Evolutionary conservation across 148 eudicot genomes (phyloP).

Genomic region (Cornus florida): DNA sequence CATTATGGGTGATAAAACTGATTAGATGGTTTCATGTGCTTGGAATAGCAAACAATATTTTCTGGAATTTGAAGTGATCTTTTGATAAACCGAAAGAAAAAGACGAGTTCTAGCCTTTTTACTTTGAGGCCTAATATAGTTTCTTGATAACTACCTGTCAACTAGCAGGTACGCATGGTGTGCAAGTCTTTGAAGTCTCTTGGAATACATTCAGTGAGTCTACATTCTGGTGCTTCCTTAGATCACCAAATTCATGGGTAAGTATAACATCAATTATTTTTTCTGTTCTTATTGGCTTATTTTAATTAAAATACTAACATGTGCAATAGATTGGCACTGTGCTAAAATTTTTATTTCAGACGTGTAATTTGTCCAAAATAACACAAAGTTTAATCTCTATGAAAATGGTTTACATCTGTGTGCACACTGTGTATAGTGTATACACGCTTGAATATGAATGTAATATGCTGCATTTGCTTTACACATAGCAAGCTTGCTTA

Average conservation of each 20-base stretch:
- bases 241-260: conserved; percentile 89
- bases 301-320: not conserved
- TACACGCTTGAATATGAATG: too few species aligned
- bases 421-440: not conserved
- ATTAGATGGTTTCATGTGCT: not conserved
- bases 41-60: not conserved
- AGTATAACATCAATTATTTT: conserved; percentile 13
- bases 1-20: too few species aligned
- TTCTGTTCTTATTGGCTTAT: not conserved
- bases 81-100: not conserved
- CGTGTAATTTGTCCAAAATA: not conserved
- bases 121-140: not conserved
- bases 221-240: conserved; percentile 79
- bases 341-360: not conserved
- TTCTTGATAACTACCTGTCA: not conserved
- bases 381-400: not conserved
- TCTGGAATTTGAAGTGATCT: not conserved
- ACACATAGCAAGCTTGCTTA: too few species aligned
- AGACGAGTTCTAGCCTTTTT: not conserved
- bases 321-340: not conserved
- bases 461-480: too few species aligned
- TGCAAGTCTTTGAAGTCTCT: conserved; percentile 76
- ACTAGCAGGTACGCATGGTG: conserved; percentile 62
- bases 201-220: conserved; percentile 83
- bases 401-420: not conserved